Evolutionary conservation across 306 rosid species (phyloP), one percentile per base, ranked within the genome.

Genomic region (Castanopsis chinensis): DNA sequence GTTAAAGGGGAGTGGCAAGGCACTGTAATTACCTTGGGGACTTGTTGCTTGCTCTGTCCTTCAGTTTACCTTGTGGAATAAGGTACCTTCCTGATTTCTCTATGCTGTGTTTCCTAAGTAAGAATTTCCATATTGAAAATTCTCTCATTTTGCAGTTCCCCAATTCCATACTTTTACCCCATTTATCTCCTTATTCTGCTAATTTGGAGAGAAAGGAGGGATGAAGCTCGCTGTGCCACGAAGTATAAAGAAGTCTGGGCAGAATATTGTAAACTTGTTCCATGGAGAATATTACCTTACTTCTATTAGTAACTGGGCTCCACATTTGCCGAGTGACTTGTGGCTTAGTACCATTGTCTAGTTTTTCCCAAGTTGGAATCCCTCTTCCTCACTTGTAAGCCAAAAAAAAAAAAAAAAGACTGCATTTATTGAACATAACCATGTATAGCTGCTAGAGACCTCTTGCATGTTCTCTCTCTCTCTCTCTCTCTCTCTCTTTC

Each of bases 21-120:
- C 99, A 93, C 80, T 90, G 96, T 79, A 96, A 96, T 84, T 93
- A 96, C 90, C 90, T 96, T 5, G 99, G 98, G 65, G 98, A 96
- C 85, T 86, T 96, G 92, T 79, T 93, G 81, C 93, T 96, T 76
- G 99, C 99, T 69, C 89, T 90, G 79, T 90, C 99, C 64, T 93
- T 93, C 72, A 96, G 99, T 88, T 89, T 95, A 58, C 98, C 98
- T 21, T 96, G 99, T 81, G 99, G 99, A 23, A 86, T 91, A 84
- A 91, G 98, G 99, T 96, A 79, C 71, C 45, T 74, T 80, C 54
- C 23, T 73, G 23, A 35, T 76, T 76, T 5, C 60, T 57, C 25
- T 82, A 71, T 57, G 32, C 35, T 20, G 49, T 20, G 28, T 53
- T 43, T 68, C 64, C 10, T 27, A 43, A 20, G 69, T 55, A 76